These are phyloP conservation scores for Neurospora sublineolata DNA, from an alignment of 495 filamentous ascomycete species.

Conservation along the genomic window DNA sequence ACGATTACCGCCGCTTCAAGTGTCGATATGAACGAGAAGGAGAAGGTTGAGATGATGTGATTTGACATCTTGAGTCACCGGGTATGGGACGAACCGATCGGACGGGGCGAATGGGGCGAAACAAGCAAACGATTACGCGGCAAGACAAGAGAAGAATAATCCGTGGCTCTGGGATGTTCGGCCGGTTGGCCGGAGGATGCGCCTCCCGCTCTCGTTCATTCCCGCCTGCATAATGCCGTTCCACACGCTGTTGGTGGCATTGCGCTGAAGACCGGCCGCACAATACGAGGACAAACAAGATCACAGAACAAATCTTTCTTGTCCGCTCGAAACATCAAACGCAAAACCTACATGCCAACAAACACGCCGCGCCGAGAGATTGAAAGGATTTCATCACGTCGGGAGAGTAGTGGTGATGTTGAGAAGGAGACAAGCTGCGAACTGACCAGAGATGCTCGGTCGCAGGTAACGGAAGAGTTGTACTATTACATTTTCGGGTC, in stretches of 20 bases:
- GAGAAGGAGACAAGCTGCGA: not conserved
- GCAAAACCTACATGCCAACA: not conserved
- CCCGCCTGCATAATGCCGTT: not conserved
- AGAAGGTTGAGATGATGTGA: conserved; percentile 6
- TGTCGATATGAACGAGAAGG: conserved; percentile 25
- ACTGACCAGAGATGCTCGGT: not conserved
- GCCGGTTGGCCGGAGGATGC: not conserved
- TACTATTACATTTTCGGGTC: not conserved
- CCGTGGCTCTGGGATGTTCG: not conserved
- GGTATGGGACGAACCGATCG: not conserved
- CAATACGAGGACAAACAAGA: not conserved
- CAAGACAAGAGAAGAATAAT: not conserved
- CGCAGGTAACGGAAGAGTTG: not conserved
- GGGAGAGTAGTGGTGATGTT: not conserved
- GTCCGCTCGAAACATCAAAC: not conserved
- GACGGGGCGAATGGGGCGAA: not conserved
- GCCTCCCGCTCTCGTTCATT: not conserved
- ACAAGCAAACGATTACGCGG: not conserved
- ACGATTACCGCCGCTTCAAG: conserved; percentile 10
- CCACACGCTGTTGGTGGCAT: not conserved
- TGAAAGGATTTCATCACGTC: not conserved
- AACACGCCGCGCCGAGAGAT: not conserved
- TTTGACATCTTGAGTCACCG: not conserved
- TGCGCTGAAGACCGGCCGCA: not conserved
- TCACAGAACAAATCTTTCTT: not conserved